Percentiles rank a stretch among this genome's conserved stretches.
These are phyloP conservation scores for Phytophthora ohioensis DNA, from an alignment of 352 stramenopile species.

Conservation along the genomic window DNA sequence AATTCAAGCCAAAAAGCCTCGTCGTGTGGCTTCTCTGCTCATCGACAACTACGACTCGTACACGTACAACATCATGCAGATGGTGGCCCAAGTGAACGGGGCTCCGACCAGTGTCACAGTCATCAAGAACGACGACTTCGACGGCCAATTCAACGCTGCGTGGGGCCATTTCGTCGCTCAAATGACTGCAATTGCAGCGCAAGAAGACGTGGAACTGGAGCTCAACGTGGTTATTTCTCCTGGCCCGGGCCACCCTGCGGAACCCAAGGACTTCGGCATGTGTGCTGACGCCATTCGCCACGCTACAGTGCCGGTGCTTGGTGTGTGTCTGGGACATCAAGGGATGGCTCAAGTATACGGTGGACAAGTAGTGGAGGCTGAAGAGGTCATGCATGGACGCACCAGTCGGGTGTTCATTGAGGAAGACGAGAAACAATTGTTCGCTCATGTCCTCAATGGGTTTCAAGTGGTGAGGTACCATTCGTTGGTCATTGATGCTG, in stretches of 20 bases:
- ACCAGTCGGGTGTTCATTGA: slow-evolving; percentile 80
- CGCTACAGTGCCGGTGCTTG: slow-evolving; percentile 89
- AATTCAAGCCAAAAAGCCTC: slow-evolving; percentile 22
- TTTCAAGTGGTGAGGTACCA: slow-evolving; percentile 97
- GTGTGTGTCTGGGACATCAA: slow-evolving; percentile 98
- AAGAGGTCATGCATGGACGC: slow-evolving; percentile 94
- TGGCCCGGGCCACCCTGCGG: slow-evolving; percentile 90
- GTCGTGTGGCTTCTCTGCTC: slow-evolving; percentile 80
- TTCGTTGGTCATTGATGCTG: slow-evolving; percentile 90
- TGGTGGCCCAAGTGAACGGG: slow-evolving; percentile 93
- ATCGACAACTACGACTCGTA: slow-evolving; percentile 99
- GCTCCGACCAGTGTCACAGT: slow-evolving; percentile 75
- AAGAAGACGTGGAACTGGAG: slow-evolving; percentile 34
- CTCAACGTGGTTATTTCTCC: slow-evolving; percentile 92
- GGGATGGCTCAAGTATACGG: slow-evolving; percentile 92
- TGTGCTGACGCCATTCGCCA: slow-evolving; percentile 79
- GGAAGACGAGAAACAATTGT: slow-evolving; percentile 51
- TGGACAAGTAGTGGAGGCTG: slow-evolving; percentile 78
- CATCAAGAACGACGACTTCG: slow-evolving; percentile 93
- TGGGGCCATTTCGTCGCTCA: slow-evolving; percentile 63
- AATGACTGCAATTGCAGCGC: slow-evolving; percentile 28
- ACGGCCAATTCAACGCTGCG: slow-evolving; percentile 67
- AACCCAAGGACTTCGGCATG: slow-evolving; percentile 88
- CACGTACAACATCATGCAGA: slow-evolving; percentile 97
- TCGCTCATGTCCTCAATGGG: slow-evolving; percentile 61